Evolutionary conservation across 345 rosid genomes (phyloP), one percentile per base, ranked within the genome.

Genomic region (Boechera divaricarpa): DNA sequence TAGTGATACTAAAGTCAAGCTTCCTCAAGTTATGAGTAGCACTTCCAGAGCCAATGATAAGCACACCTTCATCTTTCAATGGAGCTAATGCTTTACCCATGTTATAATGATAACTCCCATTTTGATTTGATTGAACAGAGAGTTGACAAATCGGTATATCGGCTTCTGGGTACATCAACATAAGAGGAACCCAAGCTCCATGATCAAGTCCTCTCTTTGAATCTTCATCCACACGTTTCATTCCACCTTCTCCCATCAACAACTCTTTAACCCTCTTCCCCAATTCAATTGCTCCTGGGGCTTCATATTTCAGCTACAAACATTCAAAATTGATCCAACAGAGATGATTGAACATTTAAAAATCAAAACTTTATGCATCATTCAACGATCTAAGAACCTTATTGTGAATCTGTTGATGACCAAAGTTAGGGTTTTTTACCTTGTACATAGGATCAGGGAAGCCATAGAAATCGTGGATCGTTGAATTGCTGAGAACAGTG

Each of bases 131-230:
- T 75, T 92, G 99, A 67, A 95, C 80, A 5, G 99, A 95, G 67
- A 95, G 93, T 73, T 95, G 98, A 48, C 97, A 91, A 24, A 91
- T 81, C 0, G 98, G 99, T 47, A 91, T 86, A 61, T 92, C 86
- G 1, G 89, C 93, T 66, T 91, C 97, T 0, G 99, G 99, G 63
- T 89, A 95, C 99, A 95, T 95, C 63, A 92, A 82, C 94, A 91
- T 88, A 13, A 95, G 70, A 5, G 97, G 98, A 70, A 89, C 88
- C 99, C 99, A 95, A 18, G 98, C 94, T 7, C 99, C 99, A 56
- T 95, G 99, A 79, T 95, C 99, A 45, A 95, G 85, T 44, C 99
- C 98, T 4, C 96, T 87, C 33, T 82, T 74, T 36, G 53, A 82
- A 60, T 92, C 98, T 81, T 84, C 94, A 38, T 82, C 60, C 6